Base-by-base conservation (phyloP, 441 rosid genomes). In the Corymbia calophylla region DNA sequence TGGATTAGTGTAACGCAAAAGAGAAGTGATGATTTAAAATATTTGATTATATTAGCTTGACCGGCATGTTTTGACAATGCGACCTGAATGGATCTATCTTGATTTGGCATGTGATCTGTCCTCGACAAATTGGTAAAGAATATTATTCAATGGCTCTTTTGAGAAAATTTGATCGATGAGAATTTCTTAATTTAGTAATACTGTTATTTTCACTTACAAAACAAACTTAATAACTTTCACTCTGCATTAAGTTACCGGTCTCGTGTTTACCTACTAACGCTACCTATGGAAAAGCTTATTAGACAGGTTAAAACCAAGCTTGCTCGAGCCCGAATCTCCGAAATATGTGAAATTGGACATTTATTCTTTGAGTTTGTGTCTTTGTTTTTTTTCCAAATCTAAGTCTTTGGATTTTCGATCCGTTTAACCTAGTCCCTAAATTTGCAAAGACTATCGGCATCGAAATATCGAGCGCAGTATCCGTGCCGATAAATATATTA, bases 51-150 rank as follows among this genome's bases (percentile, higher is more conserved):
- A 21, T 39, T 21, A 21, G 3, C 11, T 3, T 39, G 49, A 39
- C 82, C 15, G 21, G 6, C 16, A 39, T 9, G 39, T 19, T 35
- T 73, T 6, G 27, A 39, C 17, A 6, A 39, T 73, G 47, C 3
- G 82, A 11, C 25, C 44, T 29, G 27, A 7, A 5, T 29, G 66
- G 8, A 12, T 12, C 16, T 29, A 12, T 60, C 1, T 14, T 9
- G 31, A 60, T 60, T 60, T 12, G 27, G 66, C 66, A 11, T 31
- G 25, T 2, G 31, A 60, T 29, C 12, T 60, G 31, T 12, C 17
- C 31, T 2, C 12, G 21, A 0, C 0, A 0, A 19, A 5, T 73
- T 11, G 82, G 13, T 35, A 1, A 18, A 1, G 3, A 0, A 21
- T 7, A 68, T 68, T 0, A 25, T 10, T 0, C 0, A 4, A 9